Conservation (phyloP, 495 filamentous ascomycete species). For the Zalerion maritima region DNA sequence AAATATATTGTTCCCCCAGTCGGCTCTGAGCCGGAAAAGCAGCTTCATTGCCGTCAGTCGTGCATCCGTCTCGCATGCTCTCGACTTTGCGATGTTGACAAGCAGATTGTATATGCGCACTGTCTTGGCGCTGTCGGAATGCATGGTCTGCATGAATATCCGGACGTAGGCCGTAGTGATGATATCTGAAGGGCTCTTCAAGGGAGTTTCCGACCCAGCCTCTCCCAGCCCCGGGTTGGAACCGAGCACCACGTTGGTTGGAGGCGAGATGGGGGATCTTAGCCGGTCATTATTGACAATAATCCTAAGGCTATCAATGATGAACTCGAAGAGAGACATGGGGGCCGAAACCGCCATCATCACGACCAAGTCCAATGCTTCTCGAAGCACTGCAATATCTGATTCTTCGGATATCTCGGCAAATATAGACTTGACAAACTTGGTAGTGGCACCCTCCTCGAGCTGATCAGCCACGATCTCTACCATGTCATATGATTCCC, state of each 20-base stretch:
- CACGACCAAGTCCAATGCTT: slow-evolving; percentile 33
- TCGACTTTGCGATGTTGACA: slow-evolving; percentile 41
- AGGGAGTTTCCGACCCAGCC: too few species aligned
- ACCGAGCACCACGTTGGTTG: too few species aligned
- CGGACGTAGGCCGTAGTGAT: slow-evolving; percentile 40
- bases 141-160: slow-evolving; percentile 47
- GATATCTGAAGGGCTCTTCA: slow-evolving; percentile 39
- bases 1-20: slow-evolving; percentile 57
- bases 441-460: slow-evolving; percentile 26
- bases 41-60: slow-evolving; percentile 71
- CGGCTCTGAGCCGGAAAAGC: slow-evolving; percentile 69
- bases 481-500: slow-evolving; percentile 49
- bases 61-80: slow-evolving; percentile 44
- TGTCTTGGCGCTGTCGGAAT: slow-evolving; percentile 35
- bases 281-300: slow-evolving; percentile 26
- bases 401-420: slow-evolving; percentile 37
- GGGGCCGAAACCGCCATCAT: slow-evolving; percentile 33
- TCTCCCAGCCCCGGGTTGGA: too few species aligned
- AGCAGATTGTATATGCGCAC: slow-evolving; percentile 37
- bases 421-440: slow-evolving; percentile 30
- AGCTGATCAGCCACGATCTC: slow-evolving; percentile 37
- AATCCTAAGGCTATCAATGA: slow-evolving; percentile 32
- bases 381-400: slow-evolving; percentile 36
- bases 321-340: slow-evolving; percentile 32
- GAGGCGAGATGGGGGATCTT: slow-evolving; percentile 18